Evolutionary conservation across 2,329 filamentous ascomycete species (phyloP), one percentile per base, ranked within the genome.

Genomic region (Sporothrix euskadiensis): DNA sequence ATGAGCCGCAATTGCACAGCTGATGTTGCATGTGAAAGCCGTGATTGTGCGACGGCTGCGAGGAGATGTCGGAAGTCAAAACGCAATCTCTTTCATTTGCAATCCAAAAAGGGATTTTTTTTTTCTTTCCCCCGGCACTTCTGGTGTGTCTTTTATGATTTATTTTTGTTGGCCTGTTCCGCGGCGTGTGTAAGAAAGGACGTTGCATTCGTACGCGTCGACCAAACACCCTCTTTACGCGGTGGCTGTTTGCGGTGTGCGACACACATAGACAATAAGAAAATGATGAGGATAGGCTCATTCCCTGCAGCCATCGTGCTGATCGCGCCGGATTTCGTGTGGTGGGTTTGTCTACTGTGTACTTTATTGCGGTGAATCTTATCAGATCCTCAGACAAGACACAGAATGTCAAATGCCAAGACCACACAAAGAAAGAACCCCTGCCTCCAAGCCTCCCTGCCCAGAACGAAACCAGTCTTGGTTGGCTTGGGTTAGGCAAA

Each of bases 381-480:
- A 71, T 71, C 69, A 52, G 69, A 63, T 71, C 69, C 30, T 54
- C 57, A 52, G 56, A 71, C 69, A 71, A 71, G 49, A n/a, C 16
- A 26, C 19, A 8, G 12, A 59, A 19, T n/a, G 8, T 19, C 9
- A 39, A 47, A 47, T 61, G 35, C 69, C 41, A 71, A 69, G 66
- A 52, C 44, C 65, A 22, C 26, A 14, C 47, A 56, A 56, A 35
- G 52, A 1, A 1, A 44, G 10, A 19, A 52, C 44, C 44, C 65
- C 44, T 52, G 65, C 16, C 10, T 41, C 35, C 44, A 49, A 49
- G 44, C 44, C 61, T 47, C 39, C 39, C 57, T 47, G 61, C 39
- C 22, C 4, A 30, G 22, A 12, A 8, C 65, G n/a, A 66, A 30
- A 30, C 5, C 39, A 10, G 30, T 26, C 22, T 35, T 47, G 68